Evolutionary conservation across 1,284 basidiomycete genomes (phyloP).

Genomic region (Pisolithus thermaeus): DNA sequence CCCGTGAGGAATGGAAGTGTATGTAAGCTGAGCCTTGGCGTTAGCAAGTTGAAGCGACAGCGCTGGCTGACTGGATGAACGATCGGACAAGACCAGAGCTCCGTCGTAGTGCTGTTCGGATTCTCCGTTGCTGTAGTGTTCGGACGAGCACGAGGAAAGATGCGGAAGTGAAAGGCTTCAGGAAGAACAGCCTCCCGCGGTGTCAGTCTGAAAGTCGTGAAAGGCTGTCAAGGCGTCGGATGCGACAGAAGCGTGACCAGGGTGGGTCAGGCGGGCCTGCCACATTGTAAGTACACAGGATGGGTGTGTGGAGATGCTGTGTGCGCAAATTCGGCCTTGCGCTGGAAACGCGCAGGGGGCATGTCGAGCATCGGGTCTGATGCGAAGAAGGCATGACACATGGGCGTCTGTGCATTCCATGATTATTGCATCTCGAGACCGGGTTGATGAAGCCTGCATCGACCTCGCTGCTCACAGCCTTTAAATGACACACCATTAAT

Average conservation of each 20-base stretch:
- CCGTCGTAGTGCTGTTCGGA: too few species aligned
- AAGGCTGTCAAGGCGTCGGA: not conserved
- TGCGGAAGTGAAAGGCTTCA: not conserved
- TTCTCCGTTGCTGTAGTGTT: too few species aligned
- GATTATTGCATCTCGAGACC: not conserved
- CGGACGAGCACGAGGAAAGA: not conserved
- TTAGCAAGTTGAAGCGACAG: too few species aligned
- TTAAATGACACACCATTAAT: not conserved
- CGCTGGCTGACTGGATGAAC: too few species aligned
- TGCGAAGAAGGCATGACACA: constrained; percentile 6
- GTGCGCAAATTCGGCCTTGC: constrained; percentile 14
- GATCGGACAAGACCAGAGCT: too few species aligned
- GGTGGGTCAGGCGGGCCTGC: not conserved
- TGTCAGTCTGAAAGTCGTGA: not conserved
- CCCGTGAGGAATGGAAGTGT: too few species aligned
- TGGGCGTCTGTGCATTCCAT: not conserved
- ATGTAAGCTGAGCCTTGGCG: too few species aligned
- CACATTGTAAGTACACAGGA: not conserved
- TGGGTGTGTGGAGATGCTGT: not conserved
- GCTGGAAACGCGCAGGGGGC: constrained; percentile 7
- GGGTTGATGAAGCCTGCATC: not conserved
- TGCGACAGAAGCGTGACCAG: not conserved
- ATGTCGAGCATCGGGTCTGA: constrained; percentile 9
- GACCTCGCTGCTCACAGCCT: not conserved
- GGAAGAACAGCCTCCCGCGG: not conserved